A percentile compares a stretch with the other conserved stretches of the same genome.
Evolutionary conservation across 1,284 basidiomycete genomes (phyloP).

Genomic region (Vanrija sp.): DNA sequence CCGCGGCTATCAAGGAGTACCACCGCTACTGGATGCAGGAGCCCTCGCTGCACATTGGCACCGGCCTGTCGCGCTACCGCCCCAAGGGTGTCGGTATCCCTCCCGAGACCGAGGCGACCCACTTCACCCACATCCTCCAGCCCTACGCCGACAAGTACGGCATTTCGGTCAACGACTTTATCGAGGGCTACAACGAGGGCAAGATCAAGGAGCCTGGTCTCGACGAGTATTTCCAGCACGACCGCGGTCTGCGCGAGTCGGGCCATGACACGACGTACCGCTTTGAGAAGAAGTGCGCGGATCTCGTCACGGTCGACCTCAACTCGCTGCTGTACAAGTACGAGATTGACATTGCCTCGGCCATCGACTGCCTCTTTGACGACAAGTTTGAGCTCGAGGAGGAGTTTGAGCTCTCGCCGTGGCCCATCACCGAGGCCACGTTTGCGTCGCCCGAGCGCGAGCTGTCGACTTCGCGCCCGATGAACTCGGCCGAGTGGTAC

Average conservation of each 20-base stretch:
- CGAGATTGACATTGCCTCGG: slow-evolving; percentile 87
- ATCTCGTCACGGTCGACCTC: slow-evolving; percentile 92
- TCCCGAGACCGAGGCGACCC: slow-evolving; percentile 95
- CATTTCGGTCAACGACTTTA: slow-evolving; percentile 94
- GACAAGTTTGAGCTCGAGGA: slow-evolving; percentile 86
- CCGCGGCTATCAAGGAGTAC: slow-evolving; percentile 97
- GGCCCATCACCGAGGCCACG: slow-evolving; percentile 77
- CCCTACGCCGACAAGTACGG: slow-evolving; percentile 91
- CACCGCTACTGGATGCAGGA: slow-evolving; percentile 94
- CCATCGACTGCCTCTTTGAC: slow-evolving; percentile 90
- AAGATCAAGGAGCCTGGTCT: slow-evolving; percentile 78
- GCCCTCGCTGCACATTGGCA: slow-evolving; percentile 87
- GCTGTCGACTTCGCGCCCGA: slow-evolving; percentile 60
- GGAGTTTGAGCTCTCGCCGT: slow-evolving; percentile 84
- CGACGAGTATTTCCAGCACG: slow-evolving; percentile 97
- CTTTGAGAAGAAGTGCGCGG: slow-evolving; percentile 87
- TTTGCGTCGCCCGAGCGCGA: slow-evolving; percentile 59
- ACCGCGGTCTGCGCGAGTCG: slow-evolving; percentile 87
- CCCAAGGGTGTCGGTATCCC: slow-evolving; percentile 95
- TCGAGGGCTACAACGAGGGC: slow-evolving; percentile 88
- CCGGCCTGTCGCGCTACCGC: slow-evolving; percentile 87
- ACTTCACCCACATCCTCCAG: slow-evolving; percentile 95
- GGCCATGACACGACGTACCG: slow-evolving; percentile 98
- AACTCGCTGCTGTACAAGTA: slow-evolving; percentile 84
- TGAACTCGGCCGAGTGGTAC: slow-evolving; percentile 85